Conservation (phyloP, 2,329 filamentous ascomycete species). For the Xylaria polymorpha region DNA sequence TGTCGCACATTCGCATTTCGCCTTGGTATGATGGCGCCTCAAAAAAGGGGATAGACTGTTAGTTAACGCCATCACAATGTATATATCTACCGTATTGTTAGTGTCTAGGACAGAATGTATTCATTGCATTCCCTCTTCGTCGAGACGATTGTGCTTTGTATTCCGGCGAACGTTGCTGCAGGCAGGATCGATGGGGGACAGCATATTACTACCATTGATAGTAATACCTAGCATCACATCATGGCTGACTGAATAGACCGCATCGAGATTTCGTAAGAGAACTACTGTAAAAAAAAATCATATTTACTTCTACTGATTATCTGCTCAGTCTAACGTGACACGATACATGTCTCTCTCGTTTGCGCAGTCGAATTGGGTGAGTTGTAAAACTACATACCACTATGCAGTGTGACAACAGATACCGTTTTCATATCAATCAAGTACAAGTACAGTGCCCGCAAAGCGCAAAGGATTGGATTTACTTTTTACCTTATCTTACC, state of each 20-base stretch:
- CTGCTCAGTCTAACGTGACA: slow-evolving; percentile 34
- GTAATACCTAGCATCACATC: slow-evolving; percentile 20
- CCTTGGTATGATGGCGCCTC: slow-evolving; percentile 18
- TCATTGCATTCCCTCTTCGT: slow-evolving; percentile 16
- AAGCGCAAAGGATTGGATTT: slow-evolving; percentile 3
- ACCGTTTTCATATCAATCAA: slow-evolving; percentile 1
- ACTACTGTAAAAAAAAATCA: slow-evolving; percentile 16
- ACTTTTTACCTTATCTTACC: too few relatives aligned
- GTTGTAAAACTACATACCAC: slow-evolving; percentile 24
- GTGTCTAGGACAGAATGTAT: slow-evolving; percentile 9
- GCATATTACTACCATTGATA: slow-evolving; percentile 19
- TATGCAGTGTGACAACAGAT: slow-evolving; percentile 25
- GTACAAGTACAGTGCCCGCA: slow-evolving; percentile 18
- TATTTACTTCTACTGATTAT: slow-evolving; percentile 20
- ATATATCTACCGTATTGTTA: neutral
- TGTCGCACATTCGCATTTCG: slow-evolving; percentile 21
- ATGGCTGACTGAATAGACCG: slow-evolving; percentile 7
- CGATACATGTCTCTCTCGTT: slow-evolving; percentile 28
- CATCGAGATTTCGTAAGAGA: slow-evolving; percentile 17
- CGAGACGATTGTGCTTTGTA: neutral
- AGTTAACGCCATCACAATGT: slow-evolving; percentile 1
- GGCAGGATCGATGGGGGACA: neutral
- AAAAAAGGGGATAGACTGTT: slow-evolving; percentile 11
- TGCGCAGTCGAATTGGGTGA: slow-evolving; percentile 21
- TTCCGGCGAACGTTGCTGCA: neutral